Base-by-base conservation (phyloP, 441 rosid genomes). In the Rhodomyrtus psidioides region DNA sequence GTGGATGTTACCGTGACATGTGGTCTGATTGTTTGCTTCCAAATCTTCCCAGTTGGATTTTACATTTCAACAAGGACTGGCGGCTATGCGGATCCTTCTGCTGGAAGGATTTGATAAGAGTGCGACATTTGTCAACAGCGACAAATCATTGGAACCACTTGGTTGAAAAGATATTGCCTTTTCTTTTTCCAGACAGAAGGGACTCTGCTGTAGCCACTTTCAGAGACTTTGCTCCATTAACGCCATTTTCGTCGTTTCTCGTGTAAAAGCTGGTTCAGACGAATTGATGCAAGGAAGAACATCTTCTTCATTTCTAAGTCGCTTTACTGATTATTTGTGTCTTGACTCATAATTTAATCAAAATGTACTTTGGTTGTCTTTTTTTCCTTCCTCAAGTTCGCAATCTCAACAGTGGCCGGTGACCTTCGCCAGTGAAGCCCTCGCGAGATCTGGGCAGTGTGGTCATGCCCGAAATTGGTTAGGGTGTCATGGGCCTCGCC, bases 91-190 rank as follows among this genome's bases (percentile, higher is more conserved):
- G 90, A 94, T 95, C 85, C 96, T 97, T 84, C 55, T 94, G 81
- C 93, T 93, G 0, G 94, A 96, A 57, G 99, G 99, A 49, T 89
- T 97, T 70, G 44, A 96, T 86, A 97, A 91, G 94, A 94, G 98
- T 53, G 99, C 98, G 60, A 94, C 97, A 65, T 94, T 92, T 91
- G 98, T 97, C 82, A 96, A 96, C 91, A 93, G 89, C 86, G 83
- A 90, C 46, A 94, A 95, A 87, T 79, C 96, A 54, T 82, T 94
- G 87, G 93, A 94, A 89, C 96, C 93, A 85, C 92, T 86, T 65
- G 85, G 92, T 87, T 94, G 88, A 90, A 0, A 21, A 70, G n/a
- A 10, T 46, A 39, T 34, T 21, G n/a, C 10, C 10, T 12, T 39
- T 26, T 70, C 79, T 70, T 70, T 70, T 70, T 39, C 79, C 49